A percentile compares a stretch with the other conserved stretches of the same genome.
phyloP scores from a whole-genome alignment of 108 stramenopile genomes.

The Pseudonitzschia multiseries region DNA sequence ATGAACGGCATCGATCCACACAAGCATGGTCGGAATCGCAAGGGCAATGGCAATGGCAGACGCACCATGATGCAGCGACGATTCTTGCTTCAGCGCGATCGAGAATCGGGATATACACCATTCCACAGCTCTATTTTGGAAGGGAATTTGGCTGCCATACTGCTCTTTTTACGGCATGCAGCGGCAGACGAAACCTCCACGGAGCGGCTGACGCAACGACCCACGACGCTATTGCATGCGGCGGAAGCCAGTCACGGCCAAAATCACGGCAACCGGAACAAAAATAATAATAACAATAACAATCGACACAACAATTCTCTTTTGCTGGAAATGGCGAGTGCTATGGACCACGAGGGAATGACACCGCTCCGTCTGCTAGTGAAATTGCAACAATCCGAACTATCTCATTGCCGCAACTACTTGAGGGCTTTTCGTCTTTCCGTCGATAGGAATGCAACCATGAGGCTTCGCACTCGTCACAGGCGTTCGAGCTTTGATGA shows the following conservation, averaged over 20 bases:
- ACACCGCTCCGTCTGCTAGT: conserved; percentile 65
- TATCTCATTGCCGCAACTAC: conserved; percentile 48
- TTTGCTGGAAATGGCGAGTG: conserved; percentile 23
- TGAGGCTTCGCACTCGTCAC: conserved; percentile 6
- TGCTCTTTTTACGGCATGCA: conserved; percentile 58
- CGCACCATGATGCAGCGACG: conserved; percentile 14
- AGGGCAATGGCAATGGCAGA: background rate
- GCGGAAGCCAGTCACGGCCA: conserved; percentile 5
- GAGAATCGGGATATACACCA: conserved; percentile 70
- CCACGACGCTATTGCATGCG: conserved; percentile 20
- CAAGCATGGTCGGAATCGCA: conserved; percentile 2
- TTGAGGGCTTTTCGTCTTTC: conserved; percentile 5
- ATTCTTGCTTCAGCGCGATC: conserved; percentile 36
- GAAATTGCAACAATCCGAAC: conserved; percentile 39
- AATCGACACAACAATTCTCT: conserved; percentile 7
- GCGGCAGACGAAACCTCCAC: conserved; percentile 1
- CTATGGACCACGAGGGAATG: conserved; percentile 59
- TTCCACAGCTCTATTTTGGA: conserved; percentile 60
- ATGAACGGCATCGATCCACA: background rate
- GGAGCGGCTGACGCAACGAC: conserved; percentile 32
- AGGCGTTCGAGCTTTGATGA: conserved; percentile 27
- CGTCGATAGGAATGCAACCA: conserved; percentile 15
- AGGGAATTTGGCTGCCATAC: conserved; percentile 47
- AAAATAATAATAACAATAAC: background rate
- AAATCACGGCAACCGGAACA: conserved; percentile 1